Evolutionary conservation across 441 rosid species (phyloP).

Genomic region (Populus hybrid): DNA sequence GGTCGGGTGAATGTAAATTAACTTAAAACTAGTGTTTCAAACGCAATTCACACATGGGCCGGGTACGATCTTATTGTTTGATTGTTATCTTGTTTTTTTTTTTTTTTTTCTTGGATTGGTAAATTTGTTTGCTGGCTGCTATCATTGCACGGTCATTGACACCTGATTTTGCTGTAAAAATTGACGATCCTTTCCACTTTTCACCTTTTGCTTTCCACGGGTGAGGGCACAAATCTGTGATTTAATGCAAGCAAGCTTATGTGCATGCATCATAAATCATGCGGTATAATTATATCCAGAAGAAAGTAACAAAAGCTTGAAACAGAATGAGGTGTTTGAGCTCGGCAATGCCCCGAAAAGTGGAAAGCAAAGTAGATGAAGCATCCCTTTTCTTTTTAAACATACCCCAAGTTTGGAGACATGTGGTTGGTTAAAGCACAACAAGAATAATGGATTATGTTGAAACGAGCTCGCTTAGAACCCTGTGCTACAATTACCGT

Average conservation of each 20-base stretch:
- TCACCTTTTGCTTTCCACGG: neutral
- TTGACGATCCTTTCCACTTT: neutral
- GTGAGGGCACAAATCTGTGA: neutral
- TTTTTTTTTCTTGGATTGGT: neutral
- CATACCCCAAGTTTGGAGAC: conserved; percentile 24
- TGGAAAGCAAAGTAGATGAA: conserved; percentile 8
- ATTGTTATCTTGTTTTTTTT: no score
- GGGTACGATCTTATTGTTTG: no score
- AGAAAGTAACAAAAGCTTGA: neutral
- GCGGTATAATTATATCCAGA: neutral
- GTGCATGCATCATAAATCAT: conserved; percentile 21
- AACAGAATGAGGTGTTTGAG: neutral
- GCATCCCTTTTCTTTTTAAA: conserved; percentile 7
- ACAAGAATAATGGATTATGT: conserved; percentile 17
- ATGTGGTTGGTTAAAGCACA: conserved; percentile 40
- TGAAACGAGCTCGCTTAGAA: conserved; percentile 6
- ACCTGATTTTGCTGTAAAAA: no score
- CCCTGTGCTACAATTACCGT: neutral
- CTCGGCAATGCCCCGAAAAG: conserved; percentile 21
- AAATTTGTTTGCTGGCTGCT: neutral
- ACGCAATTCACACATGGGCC: no score
- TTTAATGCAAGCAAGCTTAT: neutral
- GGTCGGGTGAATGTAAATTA: no score
- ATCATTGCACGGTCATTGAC: neutral
- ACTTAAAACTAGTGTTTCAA: no score